phyloP scores from a whole-genome alignment of 805 yeast species.

The Metschnikowia amazonensis region DNA sequence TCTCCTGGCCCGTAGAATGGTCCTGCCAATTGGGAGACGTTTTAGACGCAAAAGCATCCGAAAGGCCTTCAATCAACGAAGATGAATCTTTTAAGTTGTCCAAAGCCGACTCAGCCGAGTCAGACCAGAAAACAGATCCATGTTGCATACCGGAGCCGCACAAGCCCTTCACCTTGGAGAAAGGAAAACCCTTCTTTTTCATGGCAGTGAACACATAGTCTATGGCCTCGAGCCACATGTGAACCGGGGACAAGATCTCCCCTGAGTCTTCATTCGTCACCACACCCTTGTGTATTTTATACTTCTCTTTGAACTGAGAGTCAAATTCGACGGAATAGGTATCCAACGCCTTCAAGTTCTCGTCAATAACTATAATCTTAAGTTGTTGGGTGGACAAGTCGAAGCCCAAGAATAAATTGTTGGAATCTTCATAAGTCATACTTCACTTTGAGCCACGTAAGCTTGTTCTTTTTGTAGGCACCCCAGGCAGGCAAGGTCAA shows the following conservation, averaged over 20 bases:
- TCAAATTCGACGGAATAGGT: conserved; percentile 74
- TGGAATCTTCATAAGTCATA: conserved; percentile 18
- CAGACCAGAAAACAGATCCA: conserved; percentile 81
- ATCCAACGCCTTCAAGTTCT: conserved; percentile 46
- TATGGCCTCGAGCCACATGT: conserved; percentile 86
- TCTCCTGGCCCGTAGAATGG: conserved; percentile 75
- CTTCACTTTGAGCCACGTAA: conserved; percentile 44
- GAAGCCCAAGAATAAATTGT: conserved; percentile 54
- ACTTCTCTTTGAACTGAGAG: conserved; percentile 50
- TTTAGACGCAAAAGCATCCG: conserved; percentile 53
- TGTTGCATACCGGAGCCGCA: conserved; percentile 92
- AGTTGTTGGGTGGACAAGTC: conserved; percentile 90
- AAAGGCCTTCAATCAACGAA: conserved; percentile 46
- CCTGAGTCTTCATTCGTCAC: conserved; percentile 48
- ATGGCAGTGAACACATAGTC: conserved; percentile 57
- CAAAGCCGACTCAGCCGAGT: conserved; percentile 42
- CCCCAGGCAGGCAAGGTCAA: conserved; percentile 58
- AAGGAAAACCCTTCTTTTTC: conserved; percentile 51
- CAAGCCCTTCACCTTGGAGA: conserved; percentile 57
- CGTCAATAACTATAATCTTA: conserved; percentile 65
- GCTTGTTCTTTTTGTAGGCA: conserved; percentile 46
- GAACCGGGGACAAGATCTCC: conserved; percentile 73
- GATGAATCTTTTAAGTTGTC: conserved; percentile 27
- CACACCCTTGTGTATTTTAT: conserved; percentile 74
- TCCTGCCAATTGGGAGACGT: conserved; percentile 94